Conservation (phyloP, 495 filamentous ascomycete genomes). For the Penicillium psychrofluorescens region DNA sequence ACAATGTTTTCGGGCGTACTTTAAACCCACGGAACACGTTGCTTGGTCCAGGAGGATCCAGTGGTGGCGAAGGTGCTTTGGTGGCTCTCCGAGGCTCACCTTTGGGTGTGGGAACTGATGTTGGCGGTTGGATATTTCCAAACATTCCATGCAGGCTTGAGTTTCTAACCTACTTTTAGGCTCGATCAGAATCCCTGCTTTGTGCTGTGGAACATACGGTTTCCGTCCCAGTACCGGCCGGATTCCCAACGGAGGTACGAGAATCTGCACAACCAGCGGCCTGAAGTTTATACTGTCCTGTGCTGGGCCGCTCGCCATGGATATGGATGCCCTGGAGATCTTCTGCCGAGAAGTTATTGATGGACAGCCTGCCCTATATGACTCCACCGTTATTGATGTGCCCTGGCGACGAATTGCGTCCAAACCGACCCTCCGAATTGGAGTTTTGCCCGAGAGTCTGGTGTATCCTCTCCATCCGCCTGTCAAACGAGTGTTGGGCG, state of each 20-base stretch:
- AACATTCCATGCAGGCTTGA: conserved; percentile 13
- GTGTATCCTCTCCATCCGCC: conserved; percentile 37
- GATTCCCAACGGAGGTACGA: conserved; percentile 42
- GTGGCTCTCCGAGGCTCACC: conserved; percentile 26
- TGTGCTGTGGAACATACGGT: conserved; percentile 52
- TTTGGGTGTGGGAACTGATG: conserved; percentile 31
- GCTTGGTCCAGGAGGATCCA: conserved; percentile 47
- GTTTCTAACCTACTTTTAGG: conserved; percentile 25
- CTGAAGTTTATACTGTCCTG: conserved; percentile 44
- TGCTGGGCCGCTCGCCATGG: conserved; percentile 33
- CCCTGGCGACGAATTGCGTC: conserved; percentile 35
- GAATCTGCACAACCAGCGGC: conserved; percentile 41
- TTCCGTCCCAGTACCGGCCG: conserved; percentile 24
- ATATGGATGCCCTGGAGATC: conserved; percentile 26
- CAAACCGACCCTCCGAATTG: conserved; percentile 15
- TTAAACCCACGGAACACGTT: conserved; percentile 47
- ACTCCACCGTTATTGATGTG: conserved; percentile 26
- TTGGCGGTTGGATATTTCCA: conserved; percentile 25
- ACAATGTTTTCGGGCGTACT: conserved; percentile 52
- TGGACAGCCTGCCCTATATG: conserved; percentile 23
- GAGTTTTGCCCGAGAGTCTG: conserved; percentile 16
- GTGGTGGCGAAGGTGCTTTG: conserved; percentile 52
- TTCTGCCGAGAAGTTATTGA: conserved; percentile 28
- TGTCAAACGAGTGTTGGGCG: conserved; percentile 37
- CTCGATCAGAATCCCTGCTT: conserved; percentile 55